Conservation (phyloP, 192 early-diverging fungal genomes). For the Coemansia sp. region DNA sequence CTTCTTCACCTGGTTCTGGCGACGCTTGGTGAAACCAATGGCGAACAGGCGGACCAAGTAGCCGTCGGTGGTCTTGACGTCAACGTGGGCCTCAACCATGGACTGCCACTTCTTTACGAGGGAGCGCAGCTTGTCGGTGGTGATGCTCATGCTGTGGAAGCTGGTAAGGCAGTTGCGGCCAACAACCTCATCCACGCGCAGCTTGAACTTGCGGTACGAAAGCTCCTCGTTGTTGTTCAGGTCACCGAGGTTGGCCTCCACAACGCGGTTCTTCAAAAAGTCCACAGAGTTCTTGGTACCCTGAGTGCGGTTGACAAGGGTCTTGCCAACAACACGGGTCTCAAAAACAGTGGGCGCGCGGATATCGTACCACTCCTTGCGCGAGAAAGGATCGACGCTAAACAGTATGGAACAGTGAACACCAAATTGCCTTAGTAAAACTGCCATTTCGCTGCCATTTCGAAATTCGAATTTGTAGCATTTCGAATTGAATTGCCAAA, state of each 20-base stretch:
- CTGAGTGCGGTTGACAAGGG: constrained; percentile 99
- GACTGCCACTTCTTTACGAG: constrained; percentile 99
- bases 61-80: constrained; percentile 99
- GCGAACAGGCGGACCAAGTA: constrained; percentile 97
- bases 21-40: constrained; percentile 95
- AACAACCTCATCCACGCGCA: constrained; percentile 94
- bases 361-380: constrained; percentile 99
- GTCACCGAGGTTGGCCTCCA: constrained; percentile 96
- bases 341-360: constrained; percentile 97
- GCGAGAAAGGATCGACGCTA: constrained; percentile 96
- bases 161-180: constrained; percentile 99
- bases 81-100: constrained; percentile 94
- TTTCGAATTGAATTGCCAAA: constrained; percentile 2
- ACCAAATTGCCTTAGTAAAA: background rate
- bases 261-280: constrained; percentile 92
- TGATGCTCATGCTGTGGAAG: constrained; percentile 99
- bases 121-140: constrained; percentile 99
- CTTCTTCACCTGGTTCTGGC: constrained; percentile 92
- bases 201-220: constrained; percentile 96
- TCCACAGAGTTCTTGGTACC: constrained; percentile 98
- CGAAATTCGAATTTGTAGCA: constrained; percentile 1
- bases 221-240: constrained; percentile 89
- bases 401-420: background rate
- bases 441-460: background rate
- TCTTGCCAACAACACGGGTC: constrained; percentile 94